A percentile compares a stretch with the other conserved stretches of the same genome.
Conservation (phyloP, 805 yeast species). For the Ogataea siamensis region DNA sequence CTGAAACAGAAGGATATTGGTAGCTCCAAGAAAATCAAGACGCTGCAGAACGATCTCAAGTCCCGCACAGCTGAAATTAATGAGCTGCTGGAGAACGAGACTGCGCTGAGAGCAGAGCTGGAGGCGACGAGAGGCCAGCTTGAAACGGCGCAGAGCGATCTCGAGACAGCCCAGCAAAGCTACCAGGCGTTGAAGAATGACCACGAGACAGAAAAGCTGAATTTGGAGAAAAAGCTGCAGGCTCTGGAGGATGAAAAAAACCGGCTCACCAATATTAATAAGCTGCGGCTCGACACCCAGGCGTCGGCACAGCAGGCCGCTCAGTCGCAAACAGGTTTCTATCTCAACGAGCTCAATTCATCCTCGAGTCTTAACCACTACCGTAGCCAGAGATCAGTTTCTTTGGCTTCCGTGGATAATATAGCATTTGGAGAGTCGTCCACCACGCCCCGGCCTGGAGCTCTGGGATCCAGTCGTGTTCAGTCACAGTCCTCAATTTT, state of each 20-base stretch:
- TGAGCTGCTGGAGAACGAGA: constrained; percentile 27
- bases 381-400: constrained; percentile 25
- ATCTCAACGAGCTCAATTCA: constrained; percentile 33
- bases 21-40: constrained; percentile 29
- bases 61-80: constrained; percentile 28
- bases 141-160: constrained; percentile 20
- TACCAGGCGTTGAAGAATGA: constrained; percentile 32
- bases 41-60: constrained; percentile 38
- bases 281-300: constrained; percentile 17
- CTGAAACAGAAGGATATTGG: constrained; percentile 32
- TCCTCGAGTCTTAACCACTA: constrained; percentile 23
- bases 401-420: constrained; percentile 29
- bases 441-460: constrained; percentile 39
- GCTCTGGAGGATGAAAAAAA: constrained; percentile 31
- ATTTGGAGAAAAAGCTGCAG: constrained; percentile 27
- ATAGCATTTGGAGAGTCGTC: constrained; percentile 50
- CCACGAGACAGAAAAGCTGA: constrained; percentile 26
- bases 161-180: constrained; percentile 22
- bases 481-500: constrained; percentile 12
- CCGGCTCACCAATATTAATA: constrained; percentile 18
- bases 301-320: constrained; percentile 2
- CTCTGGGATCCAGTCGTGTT: constrained; percentile 8
- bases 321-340: constrained; percentile 20
- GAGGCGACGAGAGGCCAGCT: constrained; percentile 21
- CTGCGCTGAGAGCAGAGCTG: constrained; percentile 19